Evolutionary conservation across 192 early-diverging fungal species (phyloP), one percentile per base, ranked within the genome.

Genomic region (Backusella morwellensis): DNA sequence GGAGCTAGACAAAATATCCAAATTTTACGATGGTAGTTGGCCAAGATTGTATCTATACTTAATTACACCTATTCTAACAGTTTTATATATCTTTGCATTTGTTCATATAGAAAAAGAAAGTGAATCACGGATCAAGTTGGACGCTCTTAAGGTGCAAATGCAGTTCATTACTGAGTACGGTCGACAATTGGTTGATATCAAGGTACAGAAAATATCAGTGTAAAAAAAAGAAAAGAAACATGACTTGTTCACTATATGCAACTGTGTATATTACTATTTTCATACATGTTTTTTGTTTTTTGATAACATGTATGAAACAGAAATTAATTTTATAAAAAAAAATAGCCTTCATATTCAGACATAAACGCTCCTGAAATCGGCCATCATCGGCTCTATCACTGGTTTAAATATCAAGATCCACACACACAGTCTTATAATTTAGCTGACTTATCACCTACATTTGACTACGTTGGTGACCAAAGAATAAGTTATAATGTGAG

Each of bases 1-100:
- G 3, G 83, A 88, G 68, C 80, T 88, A 17, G 78, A 78, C 6
- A 85, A 84, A 71, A 81, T 88, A 35, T 72, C 84, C 6, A 40
- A 59, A 3, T 88, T 88, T 56, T 86, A 86, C 72, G 35, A 82
- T 72, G 87, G 87, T 86, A 71, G 29, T 76, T 74, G 87, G 83
- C 85, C 29, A 71, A 26, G 14, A 23, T 44, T 11, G 2, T 56
- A 5, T 56, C 2, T 23, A 54, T n/a, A 23, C 52, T 54, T 19
- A 14, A 9, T 36, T 6, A 34, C 12, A 15, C 8, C 54, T 35
- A 42, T 1, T 23, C 3, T 26, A 26, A 38, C 44, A 26, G 4
- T 1, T 19, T 14, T 56, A 32, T 38, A 41, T 32, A 32, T 32
- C 32, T 6, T 40, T 26, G 14, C 15, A 32, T 29, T 3, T 14